Evolutionary conservation across 495 filamentous ascomycete species (phyloP).

Genomic region (Penicillium riverlandense): DNA sequence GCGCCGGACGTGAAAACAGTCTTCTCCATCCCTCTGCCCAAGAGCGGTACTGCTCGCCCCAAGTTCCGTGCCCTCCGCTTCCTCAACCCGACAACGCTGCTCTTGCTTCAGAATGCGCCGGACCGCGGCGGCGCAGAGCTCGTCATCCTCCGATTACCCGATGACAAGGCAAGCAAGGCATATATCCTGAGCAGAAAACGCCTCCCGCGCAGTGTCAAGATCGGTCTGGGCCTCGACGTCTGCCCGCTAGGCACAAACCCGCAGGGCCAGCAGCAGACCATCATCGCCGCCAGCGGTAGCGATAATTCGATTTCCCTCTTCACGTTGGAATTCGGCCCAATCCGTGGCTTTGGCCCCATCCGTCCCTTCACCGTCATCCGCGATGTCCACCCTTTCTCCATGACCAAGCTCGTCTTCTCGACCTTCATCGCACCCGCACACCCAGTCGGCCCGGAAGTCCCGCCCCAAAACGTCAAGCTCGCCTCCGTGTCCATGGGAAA

Average conservation of each 20-base stretch:
- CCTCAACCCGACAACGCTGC: slow-evolving; percentile 48
- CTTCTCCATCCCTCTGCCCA: slow-evolving; percentile 54
- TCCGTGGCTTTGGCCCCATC: slow-evolving; percentile 51
- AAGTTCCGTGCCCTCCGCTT: slow-evolving; percentile 68
- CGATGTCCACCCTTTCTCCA: slow-evolving; percentile 73
- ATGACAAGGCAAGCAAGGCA: slow-evolving; percentile 14
- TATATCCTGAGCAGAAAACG: slow-evolving; percentile 44
- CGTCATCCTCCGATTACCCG: slow-evolving; percentile 49
- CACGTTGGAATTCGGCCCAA: slow-evolving; percentile 54
- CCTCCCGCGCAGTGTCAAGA: slow-evolving; percentile 50
- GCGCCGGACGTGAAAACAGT: slow-evolving; percentile 49
- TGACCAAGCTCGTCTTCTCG: slow-evolving; percentile 80
- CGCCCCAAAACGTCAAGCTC: slow-evolving; percentile 62
- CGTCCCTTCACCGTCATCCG: slow-evolving; percentile 55
- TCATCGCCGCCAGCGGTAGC: slow-evolving; percentile 75
- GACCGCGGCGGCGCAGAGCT: slow-evolving; percentile 61
- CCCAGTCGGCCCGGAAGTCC: slow-evolving; percentile 34
- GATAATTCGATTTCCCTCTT: slow-evolving; percentile 74
- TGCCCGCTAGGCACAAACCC: slow-evolving; percentile 52
- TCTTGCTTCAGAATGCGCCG: slow-evolving; percentile 46
- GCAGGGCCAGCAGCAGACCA: slow-evolving; percentile 59
- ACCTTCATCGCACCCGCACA: slow-evolving; percentile 53
- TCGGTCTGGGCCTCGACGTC: slow-evolving; percentile 68
- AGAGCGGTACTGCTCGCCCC: slow-evolving; percentile 29
- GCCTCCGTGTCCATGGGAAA: slow-evolving; percentile 82